phyloP scores from a whole-genome alignment of 257 asterid species.

The Solanum lycopersicoides region DNA sequence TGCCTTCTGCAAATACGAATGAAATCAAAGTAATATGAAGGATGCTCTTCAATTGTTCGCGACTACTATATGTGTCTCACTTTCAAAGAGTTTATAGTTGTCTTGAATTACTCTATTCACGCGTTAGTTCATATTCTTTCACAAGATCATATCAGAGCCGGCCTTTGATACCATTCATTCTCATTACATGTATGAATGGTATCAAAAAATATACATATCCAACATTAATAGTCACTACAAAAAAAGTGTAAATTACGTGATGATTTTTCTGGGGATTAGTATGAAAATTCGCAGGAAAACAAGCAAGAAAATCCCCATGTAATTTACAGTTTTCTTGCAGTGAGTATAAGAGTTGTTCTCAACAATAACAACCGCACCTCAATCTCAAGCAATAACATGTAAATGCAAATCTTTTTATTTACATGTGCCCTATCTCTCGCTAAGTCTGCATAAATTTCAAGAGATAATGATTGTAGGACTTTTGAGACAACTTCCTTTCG shows the following conservation, averaged over 20 bases:
- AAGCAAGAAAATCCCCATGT: too few relatives aligned
- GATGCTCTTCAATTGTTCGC: not conserved
- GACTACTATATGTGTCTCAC: not conserved
- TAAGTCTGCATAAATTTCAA: not conserved
- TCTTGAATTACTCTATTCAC: not conserved
- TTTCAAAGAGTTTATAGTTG: not conserved
- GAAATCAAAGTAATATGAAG: not conserved
- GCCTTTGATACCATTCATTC: not conserved
- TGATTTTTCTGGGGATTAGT: too few relatives aligned
- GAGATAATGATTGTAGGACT: not conserved
- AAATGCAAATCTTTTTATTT: not conserved
- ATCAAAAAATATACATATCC: not conserved
- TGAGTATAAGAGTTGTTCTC: not conserved
- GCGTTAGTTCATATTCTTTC: not conserved
- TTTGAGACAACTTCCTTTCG: not conserved
- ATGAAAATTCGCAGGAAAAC: too few relatives aligned
- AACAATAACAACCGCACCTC: not conserved
- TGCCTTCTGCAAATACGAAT: constrained; percentile 25
- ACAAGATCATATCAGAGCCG: not conserved
- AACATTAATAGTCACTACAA: not conserved
- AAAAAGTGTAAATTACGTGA: too few relatives aligned
- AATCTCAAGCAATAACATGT: not conserved
- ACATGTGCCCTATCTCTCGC: not conserved
- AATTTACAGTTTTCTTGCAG: too few relatives aligned
- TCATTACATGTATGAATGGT: not conserved